Conservation (phyloP, 176 grass and related monocot genomes). For the Calamus simplicifolius region DNA sequence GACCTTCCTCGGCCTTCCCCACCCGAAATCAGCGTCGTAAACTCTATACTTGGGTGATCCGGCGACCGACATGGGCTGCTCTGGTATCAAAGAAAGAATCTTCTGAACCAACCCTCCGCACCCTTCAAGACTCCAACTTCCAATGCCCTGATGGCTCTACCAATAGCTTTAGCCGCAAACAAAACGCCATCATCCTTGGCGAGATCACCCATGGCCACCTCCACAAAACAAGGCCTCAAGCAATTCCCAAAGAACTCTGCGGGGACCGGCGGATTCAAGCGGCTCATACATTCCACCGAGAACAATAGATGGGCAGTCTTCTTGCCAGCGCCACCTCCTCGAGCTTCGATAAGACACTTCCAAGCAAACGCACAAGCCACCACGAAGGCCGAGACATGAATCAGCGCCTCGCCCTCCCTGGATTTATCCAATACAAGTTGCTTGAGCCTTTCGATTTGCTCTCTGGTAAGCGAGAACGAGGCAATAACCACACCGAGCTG, state of each 20-base stretch:
- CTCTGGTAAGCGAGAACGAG: constrained; percentile 50
- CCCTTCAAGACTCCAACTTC: constrained; percentile 63
- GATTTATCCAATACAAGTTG: constrained; percentile 24
- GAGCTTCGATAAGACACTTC: constrained; percentile 48
- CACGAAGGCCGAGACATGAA: constrained; percentile 74
- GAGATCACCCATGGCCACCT: constrained; percentile 37
- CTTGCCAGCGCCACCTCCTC: background rate
- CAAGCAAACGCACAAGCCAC: constrained; percentile 92
- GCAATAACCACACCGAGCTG: constrained; percentile 34
- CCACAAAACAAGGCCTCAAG: constrained; percentile 80
- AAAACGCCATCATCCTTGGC: constrained; percentile 34
- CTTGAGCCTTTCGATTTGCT: constrained; percentile 66
- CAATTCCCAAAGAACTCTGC: constrained; percentile 89
- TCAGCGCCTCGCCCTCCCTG: background rate
- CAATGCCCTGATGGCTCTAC: constrained; percentile 40
- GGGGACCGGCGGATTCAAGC: constrained; percentile 50
- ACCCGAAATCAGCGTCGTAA: constrained; percentile 74
- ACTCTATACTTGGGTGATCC: constrained; percentile 77
- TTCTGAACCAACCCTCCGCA: constrained; percentile 65
- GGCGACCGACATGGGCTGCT: constrained; percentile 80
- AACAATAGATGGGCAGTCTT: constrained; percentile 64
- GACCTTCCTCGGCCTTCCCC: constrained; percentile 57
- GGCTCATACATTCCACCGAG: constrained; percentile 68
- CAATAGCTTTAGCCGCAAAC: constrained; percentile 53
- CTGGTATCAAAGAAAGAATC: constrained; percentile 59